These are phyloP conservation scores for Eucalyptus marginata DNA, from an alignment of 345 rosid genomes.

Conservation along the genomic window DNA sequence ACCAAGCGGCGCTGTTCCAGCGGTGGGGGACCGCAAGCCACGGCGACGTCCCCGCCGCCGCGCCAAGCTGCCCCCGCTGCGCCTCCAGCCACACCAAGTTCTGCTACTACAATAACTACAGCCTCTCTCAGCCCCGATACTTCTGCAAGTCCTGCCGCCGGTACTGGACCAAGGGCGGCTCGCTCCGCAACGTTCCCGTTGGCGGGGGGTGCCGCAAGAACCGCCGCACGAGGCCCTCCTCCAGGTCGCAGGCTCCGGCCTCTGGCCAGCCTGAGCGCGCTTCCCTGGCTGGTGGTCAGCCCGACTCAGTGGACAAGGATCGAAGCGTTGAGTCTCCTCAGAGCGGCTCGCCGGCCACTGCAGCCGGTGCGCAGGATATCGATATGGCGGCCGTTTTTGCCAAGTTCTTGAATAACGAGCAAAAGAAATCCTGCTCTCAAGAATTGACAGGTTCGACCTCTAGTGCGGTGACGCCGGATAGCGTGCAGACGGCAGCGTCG, in stretches of 20 bases:
- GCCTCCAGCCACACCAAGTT: conserved; percentile 82
- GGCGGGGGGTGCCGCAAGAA: conserved; percentile 84
- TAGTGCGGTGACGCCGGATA: not conserved
- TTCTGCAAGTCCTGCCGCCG: conserved; percentile 76
- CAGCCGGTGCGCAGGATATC: conserved; percentile 17
- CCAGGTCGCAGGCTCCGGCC: not conserved
- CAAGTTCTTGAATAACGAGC: conserved; percentile 29
- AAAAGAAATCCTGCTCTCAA: not conserved
- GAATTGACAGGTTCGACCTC: not conserved
- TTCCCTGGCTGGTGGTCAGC: not conserved
- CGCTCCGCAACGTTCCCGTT: conserved; percentile 69
- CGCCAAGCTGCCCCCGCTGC: conserved; percentile 83
- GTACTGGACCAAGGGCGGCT: conserved; percentile 92
- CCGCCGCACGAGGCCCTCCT: conserved; percentile 28
- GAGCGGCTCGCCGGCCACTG: not conserved
- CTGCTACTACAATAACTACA: conserved; percentile 90
- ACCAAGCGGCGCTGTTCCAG: not conserved
- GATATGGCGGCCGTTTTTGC: conserved; percentile 73
- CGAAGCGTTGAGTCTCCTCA: not conserved
- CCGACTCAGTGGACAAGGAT: not conserved
- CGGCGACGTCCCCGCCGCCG: not conserved
- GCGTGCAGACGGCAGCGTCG: not conserved
- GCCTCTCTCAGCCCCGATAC: conserved; percentile 86
- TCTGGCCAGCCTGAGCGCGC: not conserved
- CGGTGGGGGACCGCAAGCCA: not conserved